Evolutionary conservation across 2,329 filamentous ascomycete species (phyloP), one percentile per base, ranked within the genome.

Genomic region (Neofusicoccum cordaticola): DNA sequence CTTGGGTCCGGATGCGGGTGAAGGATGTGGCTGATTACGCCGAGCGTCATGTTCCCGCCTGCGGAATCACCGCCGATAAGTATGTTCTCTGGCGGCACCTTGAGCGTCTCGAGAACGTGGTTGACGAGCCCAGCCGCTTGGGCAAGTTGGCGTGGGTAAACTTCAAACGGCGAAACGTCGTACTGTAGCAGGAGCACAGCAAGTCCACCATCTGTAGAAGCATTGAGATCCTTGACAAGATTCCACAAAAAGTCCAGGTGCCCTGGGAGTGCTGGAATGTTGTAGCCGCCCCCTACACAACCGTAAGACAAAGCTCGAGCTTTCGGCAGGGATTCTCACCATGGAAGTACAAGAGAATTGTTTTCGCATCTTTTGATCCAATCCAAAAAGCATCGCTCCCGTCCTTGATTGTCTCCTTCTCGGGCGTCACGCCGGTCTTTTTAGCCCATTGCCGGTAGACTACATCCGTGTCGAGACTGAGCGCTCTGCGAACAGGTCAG

Each of bases 11-110:
- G 68, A 51, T 70, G 70, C 9, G 71, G 69, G 52, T 72, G 68
- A 5, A 72, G 64, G 1, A 72, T 17, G 62, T 73, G 71, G 15
- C 71, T 71, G 2, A 73, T 66, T 0, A 73, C 42, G n/a, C 66
- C 58, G 9, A 73, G 12, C 2, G 65, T 65, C 9, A 74, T 56
- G 56, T 67, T 67, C 0, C 67, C 70, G 31, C 70, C 70, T 2
- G 70, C 70, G 1, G 69, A 70, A 66, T 72, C 70, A 4, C 70
- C 70, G 37, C 48, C 61, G 37, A 63, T 1, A 2, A 63, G 19
- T 11, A 63, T 37, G 39, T 52, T 19, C 27, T 47, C 19, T 5
- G 56, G 11, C 13, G 48, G 39, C 9, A 63, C 42, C 2, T 12
- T 51, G 56, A 44, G 63, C 52, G 2, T 62, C 39, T 8, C 61